Evolutionary conservation across 2,329 filamentous ascomycete species (phyloP).

Genomic region (Exophiala spinifera): DNA sequence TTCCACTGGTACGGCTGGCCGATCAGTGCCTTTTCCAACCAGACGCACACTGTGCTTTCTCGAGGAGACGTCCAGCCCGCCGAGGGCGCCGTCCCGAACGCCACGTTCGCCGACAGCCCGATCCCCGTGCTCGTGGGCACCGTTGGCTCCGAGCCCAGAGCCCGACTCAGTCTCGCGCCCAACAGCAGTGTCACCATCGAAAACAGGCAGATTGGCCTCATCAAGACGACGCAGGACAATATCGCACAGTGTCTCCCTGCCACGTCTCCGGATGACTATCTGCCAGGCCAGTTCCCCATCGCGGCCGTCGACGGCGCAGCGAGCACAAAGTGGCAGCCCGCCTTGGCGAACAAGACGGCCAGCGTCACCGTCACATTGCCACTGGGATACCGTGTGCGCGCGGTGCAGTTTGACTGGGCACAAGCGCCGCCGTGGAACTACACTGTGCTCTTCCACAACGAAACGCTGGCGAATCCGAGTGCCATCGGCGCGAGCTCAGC

Average conservation of each 20-base stretch:
- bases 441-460: constrained; percentile 55
- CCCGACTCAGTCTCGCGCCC: constrained; percentile 44
- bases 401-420: constrained; percentile 61
- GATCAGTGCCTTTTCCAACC: constrained; percentile 59
- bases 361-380: constrained; percentile 57
- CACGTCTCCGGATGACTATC: constrained; percentile 45
- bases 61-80: constrained; percentile 44
- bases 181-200: constrained; percentile 53
- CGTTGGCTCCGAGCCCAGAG: constrained; percentile 30
- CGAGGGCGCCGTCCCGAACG: constrained; percentile 52
- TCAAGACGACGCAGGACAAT: constrained; percentile 57
- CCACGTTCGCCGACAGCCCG: constrained; percentile 49
- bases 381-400: constrained; percentile 34
- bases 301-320: constrained; percentile 64
- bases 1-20: constrained; percentile 67
- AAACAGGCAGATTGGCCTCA: constrained; percentile 58
- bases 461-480: constrained; percentile 32
- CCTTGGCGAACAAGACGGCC: constrained; percentile 47
- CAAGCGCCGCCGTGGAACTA: constrained; percentile 54
- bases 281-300: constrained; percentile 67
- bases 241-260: constrained; percentile 63
- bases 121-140: constrained; percentile 60
- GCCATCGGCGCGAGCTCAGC: constrained; percentile 14
- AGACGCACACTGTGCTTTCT: constrained; percentile 61
- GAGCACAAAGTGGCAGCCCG: constrained; percentile 66